Base-by-base conservation (phyloP, 1,284 basidiomycete genomes). In the Apiotrichum mycotoxinovorans region DNA sequence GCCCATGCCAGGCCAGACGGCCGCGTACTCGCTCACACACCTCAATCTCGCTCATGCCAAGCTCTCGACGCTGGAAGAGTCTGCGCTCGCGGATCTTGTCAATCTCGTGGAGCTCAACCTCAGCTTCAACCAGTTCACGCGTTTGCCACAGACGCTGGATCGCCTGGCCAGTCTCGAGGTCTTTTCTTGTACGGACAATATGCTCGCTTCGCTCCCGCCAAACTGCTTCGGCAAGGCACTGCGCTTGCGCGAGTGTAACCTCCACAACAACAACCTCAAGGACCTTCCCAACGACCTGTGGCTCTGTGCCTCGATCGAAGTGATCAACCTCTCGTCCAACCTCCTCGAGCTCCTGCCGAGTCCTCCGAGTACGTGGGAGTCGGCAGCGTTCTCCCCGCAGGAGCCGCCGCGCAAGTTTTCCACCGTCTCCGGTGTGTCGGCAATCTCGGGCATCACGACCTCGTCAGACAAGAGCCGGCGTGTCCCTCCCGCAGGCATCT, bases 21-120 rank as follows among this genome's bases (percentile, higher is more conserved):
- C 75, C 1, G 83, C 85, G 0, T 87, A 84, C 59, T 80, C 84
- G 4, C 83, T 98, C 34, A 90, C 87, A 0, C 82, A 82, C 30
- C 84, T 99, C 38, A 88, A 99, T 69, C 82, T 99, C 52, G 95
- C 93, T 1, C 83, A 93, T 64, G 88, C 90, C 54, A 96, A 97
- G 75, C 83, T 98, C 11, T 89, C 91, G 5, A 85, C 85, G 2
- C 80, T 98, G 1, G 88, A 91, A 55, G 87, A 90, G 47, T 79
- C 80, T 42, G 76, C 86, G 1, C 82, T 95, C 27, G 81, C 82
- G 9, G 86, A 88, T 51, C 82, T 96, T 17, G 80, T 84, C 20
- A 85, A 86, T n/a, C 84, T 96, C 46, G 81, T 83, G 51, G 79
- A 78, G 4, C 82, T 96, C 49, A 84, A 84, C 60, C 80, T 97